phyloP scores from a whole-genome alignment of 75 land plant species.

The Sequoiadendron giganteum region DNA sequence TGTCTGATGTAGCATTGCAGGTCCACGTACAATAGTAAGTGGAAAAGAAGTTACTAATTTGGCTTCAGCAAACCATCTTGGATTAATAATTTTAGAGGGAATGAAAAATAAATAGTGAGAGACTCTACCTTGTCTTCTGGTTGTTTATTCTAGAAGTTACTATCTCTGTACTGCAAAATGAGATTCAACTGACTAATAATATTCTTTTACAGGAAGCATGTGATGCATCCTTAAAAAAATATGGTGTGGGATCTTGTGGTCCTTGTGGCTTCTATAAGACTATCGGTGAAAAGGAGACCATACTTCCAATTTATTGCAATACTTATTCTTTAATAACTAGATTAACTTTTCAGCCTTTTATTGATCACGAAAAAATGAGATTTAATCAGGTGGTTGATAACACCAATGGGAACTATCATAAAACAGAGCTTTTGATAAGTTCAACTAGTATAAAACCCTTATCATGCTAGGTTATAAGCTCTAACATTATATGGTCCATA shows the following conservation, averaged over 20 bases:
- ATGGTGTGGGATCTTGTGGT: constrained; percentile 99
- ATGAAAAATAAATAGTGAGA: constrained; percentile 68
- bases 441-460: neutral
- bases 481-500: neutral
- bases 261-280: constrained; percentile 99
- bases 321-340: neutral
- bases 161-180: neutral
- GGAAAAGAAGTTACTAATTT: constrained; percentile 95
- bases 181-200: neutral
- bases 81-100: constrained; percentile 85
- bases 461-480: neutral
- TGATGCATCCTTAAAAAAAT: constrained; percentile 74
- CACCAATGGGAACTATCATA: neutral
- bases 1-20: constrained; percentile 79
- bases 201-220: constrained; percentile 74
- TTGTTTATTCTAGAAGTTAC: neutral
- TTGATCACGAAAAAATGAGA: neutral
- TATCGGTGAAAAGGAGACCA: constrained; percentile 57
- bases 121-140: neutral
- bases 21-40: constrained; percentile 70
- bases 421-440: neutral
- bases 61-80: constrained; percentile 94
- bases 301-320: neutral
- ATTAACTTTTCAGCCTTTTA: neutral
- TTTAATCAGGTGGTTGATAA: neutral